Conservation (phyloP, 2,329 filamentous ascomycete species). For the Colletotrichum orbiculare region DNA sequence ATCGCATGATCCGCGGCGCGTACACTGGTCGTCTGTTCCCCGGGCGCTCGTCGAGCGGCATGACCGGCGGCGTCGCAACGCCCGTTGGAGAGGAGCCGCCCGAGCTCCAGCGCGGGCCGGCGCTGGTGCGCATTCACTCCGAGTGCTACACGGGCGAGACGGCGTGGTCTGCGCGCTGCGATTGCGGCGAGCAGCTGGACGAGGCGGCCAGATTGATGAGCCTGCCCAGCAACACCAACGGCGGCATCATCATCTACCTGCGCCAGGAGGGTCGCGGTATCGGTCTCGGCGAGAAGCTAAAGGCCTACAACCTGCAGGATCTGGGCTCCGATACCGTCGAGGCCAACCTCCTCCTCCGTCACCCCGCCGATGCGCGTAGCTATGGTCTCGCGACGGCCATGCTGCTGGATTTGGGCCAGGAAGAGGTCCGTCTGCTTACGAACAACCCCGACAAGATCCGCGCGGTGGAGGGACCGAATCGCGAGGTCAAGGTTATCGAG, state of each 20-base stretch:
- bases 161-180: conserved; percentile 96
- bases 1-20: conserved; percentile 93
- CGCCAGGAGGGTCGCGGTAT: conserved; percentile 97
- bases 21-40: conserved; percentile 91
- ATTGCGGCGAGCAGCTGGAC: conserved; percentile 97
- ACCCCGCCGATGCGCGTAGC: conserved; percentile 93
- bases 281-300: conserved; percentile 92
- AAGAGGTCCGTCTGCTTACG: conserved; percentile 84
- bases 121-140: conserved; percentile 93
- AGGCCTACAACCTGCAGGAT: conserved; percentile 98
- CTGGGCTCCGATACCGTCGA: conserved; percentile 97
- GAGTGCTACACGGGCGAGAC: conserved; percentile 99
- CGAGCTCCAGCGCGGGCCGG: conserved; percentile 52
- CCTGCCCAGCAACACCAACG: conserved; percentile 66
- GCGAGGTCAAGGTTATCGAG: conserved; percentile 89
- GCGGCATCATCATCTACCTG: conserved; percentile 93
- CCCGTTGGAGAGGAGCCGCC: conserved; percentile 34
- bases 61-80: conserved; percentile 54
- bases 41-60: conserved; percentile 80
- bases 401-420: conserved; percentile 84
- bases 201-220: conserved; percentile 96
- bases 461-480: conserved; percentile 90
- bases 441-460: conserved; percentile 98
- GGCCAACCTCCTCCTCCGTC: conserved; percentile 88
- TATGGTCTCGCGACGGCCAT: conserved; percentile 98